These are phyloP conservation scores for Alisma plantagoaquatica DNA, from an alignment of 106 monocot species.

Conservation along the genomic window DNA sequence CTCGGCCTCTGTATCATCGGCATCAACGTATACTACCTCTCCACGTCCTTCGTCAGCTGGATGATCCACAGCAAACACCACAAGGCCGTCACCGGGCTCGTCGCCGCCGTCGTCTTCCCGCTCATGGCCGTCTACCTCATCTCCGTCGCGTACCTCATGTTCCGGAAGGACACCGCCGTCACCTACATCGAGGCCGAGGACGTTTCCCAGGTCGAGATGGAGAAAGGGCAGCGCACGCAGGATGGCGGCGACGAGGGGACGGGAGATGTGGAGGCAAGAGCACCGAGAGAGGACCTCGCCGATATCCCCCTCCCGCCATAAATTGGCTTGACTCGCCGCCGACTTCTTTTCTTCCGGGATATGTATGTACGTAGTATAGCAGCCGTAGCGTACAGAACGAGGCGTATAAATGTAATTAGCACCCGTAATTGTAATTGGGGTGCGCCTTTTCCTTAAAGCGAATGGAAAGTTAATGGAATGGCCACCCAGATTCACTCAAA, in stretches of 20 bases:
- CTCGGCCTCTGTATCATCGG: conserved; percentile 52
- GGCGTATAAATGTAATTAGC: too few relatives aligned
- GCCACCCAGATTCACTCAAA: too few relatives aligned
- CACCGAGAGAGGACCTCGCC: conserved; percentile 47
- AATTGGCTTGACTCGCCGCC: too few relatives aligned
- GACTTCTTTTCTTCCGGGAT: too few relatives aligned
- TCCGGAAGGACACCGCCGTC: conserved; percentile 43
- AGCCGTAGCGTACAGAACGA: too few relatives aligned
- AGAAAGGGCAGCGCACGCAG: conserved; percentile 24
- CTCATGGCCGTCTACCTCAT: conserved; percentile 62
- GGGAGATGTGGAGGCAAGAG: conserved; percentile 7
- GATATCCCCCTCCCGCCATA: conserved; percentile 42
- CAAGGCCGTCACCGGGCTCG: conserved; percentile 31
- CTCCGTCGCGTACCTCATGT: conserved; percentile 44
- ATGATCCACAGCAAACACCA: conserved; percentile 49
- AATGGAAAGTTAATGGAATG: too few relatives aligned
- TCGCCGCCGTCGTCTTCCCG: conserved; percentile 65
- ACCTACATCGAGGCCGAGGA: conserved; percentile 22
- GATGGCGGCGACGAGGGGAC: not conserved
- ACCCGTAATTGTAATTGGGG: too few relatives aligned
- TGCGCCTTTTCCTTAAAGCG: too few relatives aligned
- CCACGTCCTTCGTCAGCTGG: conserved; percentile 63
- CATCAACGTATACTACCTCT: conserved; percentile 80
- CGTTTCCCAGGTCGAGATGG: conserved; percentile 19
- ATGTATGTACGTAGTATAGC: too few relatives aligned